Evolutionary conservation across 139 green algal species (phyloP).

Genomic region (Spirogloea muscicola): DNA sequence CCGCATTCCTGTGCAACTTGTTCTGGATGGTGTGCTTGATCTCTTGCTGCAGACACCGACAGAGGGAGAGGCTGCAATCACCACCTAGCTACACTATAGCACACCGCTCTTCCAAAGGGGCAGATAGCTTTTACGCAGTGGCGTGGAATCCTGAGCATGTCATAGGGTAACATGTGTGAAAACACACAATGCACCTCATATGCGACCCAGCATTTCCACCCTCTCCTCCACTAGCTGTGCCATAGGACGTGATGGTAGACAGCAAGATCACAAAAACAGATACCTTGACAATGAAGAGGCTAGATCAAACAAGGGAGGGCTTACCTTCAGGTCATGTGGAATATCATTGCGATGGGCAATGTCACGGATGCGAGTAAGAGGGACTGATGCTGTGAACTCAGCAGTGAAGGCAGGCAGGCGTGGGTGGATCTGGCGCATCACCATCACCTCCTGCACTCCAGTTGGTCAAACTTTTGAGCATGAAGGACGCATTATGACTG

Average conservation of each 20-base stretch:
- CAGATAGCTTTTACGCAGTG: not conserved
- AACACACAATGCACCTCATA: slow-evolving; percentile 1
- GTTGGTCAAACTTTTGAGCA: too few species aligned
- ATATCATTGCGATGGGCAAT: slow-evolving; percentile 81
- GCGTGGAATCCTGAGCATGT: not conserved
- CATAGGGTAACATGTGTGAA: not conserved
- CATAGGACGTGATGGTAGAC: not conserved
- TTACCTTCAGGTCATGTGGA: slow-evolving; percentile 54
- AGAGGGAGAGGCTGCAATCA: not conserved
- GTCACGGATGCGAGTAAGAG: slow-evolving; percentile 94
- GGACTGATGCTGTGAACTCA: slow-evolving; percentile 76
- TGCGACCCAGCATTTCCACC: not conserved
- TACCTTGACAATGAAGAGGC: not conserved
- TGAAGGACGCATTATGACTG: not conserved
- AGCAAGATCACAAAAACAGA: not conserved
- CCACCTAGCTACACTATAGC: not conserved
- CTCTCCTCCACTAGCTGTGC: not conserved
- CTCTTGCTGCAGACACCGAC: slow-evolving; percentile 59
- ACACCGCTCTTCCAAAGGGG: not conserved
- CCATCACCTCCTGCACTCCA: slow-evolving; percentile 17
- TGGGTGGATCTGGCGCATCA: slow-evolving; percentile 47
- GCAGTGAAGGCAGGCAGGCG: slow-evolving; percentile 84
- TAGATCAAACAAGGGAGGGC: not conserved
- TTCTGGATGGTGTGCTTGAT: slow-evolving; percentile 99
- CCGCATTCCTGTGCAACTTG: slow-evolving; percentile 97